Base-by-base conservation (phyloP, 768 basidiomycete genomes). In the Auricularia sp. region DNA sequence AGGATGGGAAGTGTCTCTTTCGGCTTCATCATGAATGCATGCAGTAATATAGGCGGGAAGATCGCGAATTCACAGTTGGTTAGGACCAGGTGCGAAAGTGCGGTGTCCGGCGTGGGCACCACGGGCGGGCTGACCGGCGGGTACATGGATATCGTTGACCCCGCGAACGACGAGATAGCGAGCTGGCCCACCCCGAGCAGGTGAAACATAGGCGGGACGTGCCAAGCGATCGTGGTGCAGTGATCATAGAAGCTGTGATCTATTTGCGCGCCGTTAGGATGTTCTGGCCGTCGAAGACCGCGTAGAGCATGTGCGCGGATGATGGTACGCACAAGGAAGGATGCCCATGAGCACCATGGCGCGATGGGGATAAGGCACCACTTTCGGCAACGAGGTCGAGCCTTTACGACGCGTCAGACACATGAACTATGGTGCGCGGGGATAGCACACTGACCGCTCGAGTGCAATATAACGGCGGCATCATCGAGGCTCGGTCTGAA, bases 21-120 rank as follows among this genome's bases (percentile, higher is more conserved):
- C 10, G 56, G 7, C 56, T 59, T 59, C 56, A 35, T 59, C 56
- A 59, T 59, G 29, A 59, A 35, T 63, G 76, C 77, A 69, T 77
- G 74, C 11, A 77, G 56, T 63, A 77, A 74, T 2, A 70, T 64
- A 0, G 76, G 76, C 3, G 75, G 74, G 61, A 68, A 71, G 36
- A 67, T 69, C 5, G 71, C 66, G n/a, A 74, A 62, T 2, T 71
- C 66, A 36, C 69, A 67, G 0, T 68, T 64, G 0, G 72, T 69
- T 3, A 67, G 69, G 1, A 71, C 63, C 33, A 71, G 68, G 8
- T 67, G 70, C 18, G 70, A 67, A 16, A 75, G 68, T 29, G 75
- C 69, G 14, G 68, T 71, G 18, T 72, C 71, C 1, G 77, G 70
- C 34, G 73, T 76, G 16, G 75, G 72, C 1, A 70, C 36, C 7